A percentile compares a stretch with the other conserved stretches of the same genome.
Evolutionary conservation across 2,329 filamentous ascomycete genomes (phyloP).

Genomic region (Plenodomus tracheiphilus): DNA sequence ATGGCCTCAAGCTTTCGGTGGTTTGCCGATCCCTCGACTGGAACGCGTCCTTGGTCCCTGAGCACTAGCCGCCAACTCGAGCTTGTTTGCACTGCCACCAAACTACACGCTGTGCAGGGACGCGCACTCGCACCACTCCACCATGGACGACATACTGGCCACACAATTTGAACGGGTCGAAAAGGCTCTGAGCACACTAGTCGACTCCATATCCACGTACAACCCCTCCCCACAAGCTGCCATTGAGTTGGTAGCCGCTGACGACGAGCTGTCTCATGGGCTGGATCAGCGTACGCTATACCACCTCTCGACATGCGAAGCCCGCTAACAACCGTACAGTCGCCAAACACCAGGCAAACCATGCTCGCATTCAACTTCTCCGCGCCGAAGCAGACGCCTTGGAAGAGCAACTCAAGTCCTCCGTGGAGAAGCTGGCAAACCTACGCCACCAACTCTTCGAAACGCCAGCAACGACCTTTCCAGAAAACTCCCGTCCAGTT

Average conservation of each 20-base stretch:
- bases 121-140: neutral
- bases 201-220: conserved; percentile 81
- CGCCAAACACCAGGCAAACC: conserved; percentile 74
- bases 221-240: conserved; percentile 72
- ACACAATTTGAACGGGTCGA: conserved; percentile 52
- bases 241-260: conserved; percentile 70
- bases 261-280: conserved; percentile 67
- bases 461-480: conserved; percentile 37
- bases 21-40: neutral
- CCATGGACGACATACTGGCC: conserved; percentile 50
- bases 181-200: conserved; percentile 63
- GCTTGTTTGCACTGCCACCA: neutral
- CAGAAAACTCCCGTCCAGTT: conserved; percentile 54
- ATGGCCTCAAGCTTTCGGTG: neutral
- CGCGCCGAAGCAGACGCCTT: conserved; percentile 66
- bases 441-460: conserved; percentile 73
- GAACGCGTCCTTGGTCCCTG: neutral
- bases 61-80: neutral
- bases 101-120: neutral
- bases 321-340: conserved; percentile 52
- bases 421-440: conserved; percentile 68
- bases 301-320: neutral
- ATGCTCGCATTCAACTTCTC: conserved; percentile 69
- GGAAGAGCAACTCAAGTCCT: conserved; percentile 73
- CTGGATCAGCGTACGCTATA: conserved; percentile 63